Base-by-base conservation (phyloP, 2,329 filamentous ascomycete genomes). In the Aspergillus sclerotialis region DNA sequence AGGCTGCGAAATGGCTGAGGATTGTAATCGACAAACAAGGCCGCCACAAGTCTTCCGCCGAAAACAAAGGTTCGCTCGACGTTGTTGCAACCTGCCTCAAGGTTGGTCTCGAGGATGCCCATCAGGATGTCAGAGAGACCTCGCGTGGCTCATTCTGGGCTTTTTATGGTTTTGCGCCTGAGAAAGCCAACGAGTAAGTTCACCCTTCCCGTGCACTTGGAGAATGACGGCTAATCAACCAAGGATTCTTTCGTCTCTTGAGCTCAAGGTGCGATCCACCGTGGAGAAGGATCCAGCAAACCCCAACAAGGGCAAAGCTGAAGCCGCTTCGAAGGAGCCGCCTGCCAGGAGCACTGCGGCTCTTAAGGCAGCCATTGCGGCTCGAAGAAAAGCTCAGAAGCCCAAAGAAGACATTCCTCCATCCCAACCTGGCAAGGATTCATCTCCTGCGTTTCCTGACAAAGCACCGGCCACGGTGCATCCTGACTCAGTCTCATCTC, bases 131-230 rank as follows among this genome's bases (percentile, higher is more conserved):
- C 29, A 78, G 92, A 50, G 88, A 94, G 60, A 81, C 78, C 44
- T 90, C 84, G 72, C 78, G 92, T 48, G 75, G 78, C 24, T 85
- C 87, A 0, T 98, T 85, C 60, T 98, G 92, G 92, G 69, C 70
- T 0, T 95, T 89, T 57, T 77, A 80, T 39, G 69, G 68, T 21
- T 72, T 86, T 12, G 96, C 88, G 85, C 82, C 84, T 2, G 72
- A 80, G 13, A 79, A 75, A 53, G 88, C 87, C 25, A 82, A 90
- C 52, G 68, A 67, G 75, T 86, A 69, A 68, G 80, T 70, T 7
- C 24, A 7, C 14, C 18, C n/a, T 6, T 34, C 11, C 21, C 7
- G 12, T 41, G 19, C n/a, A 28, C 28, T 17, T 7, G 15, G 8
- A 28, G 30, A 5, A 6, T 49, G 57, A 38, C 19, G 19, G 19